A percentile compares a stretch with the other conserved stretches of the same genome.
phyloP scores from a whole-genome alignment of 345 rosid species.

The Salix caprea region DNA sequence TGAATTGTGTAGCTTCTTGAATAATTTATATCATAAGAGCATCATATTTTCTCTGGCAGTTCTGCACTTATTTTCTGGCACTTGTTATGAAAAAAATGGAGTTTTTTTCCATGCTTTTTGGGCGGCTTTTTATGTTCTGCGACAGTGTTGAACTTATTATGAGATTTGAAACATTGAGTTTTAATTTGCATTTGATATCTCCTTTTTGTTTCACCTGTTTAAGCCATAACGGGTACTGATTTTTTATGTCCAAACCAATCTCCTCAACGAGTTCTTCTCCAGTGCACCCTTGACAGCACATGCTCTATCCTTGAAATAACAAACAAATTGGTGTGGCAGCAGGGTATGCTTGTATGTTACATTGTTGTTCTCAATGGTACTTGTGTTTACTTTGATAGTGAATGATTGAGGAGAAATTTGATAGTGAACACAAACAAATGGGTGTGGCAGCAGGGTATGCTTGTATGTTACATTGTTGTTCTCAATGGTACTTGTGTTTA shows the following conservation, averaged over 20 bases:
- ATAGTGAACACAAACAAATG: background rate
- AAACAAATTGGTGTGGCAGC: background rate
- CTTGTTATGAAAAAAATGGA: background rate
- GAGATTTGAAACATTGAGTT: background rate
- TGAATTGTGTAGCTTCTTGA: conserved; percentile 19
- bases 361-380: background rate
- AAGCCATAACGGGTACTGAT: background rate
- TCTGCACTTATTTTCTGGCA: background rate
- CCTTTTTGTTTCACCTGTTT: background rate
- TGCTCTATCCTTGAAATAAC: background rate
- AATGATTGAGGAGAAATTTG: no score
- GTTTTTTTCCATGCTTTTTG: background rate
- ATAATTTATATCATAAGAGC: conserved; percentile 11
- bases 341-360: background rate
- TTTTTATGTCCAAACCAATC: background rate
- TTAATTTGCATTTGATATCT: background rate
- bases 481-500: background rate
- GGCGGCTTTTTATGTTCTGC: background rate
- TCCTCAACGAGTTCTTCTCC: background rate
- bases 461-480: background rate
- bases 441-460: background rate
- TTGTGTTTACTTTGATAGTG: background rate
- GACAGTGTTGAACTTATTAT: background rate
- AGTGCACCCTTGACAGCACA: background rate
- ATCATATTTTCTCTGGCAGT: background rate